Conservation (phyloP, 495 filamentous ascomycete genomes). For the Penicillium paxilli region DNA sequence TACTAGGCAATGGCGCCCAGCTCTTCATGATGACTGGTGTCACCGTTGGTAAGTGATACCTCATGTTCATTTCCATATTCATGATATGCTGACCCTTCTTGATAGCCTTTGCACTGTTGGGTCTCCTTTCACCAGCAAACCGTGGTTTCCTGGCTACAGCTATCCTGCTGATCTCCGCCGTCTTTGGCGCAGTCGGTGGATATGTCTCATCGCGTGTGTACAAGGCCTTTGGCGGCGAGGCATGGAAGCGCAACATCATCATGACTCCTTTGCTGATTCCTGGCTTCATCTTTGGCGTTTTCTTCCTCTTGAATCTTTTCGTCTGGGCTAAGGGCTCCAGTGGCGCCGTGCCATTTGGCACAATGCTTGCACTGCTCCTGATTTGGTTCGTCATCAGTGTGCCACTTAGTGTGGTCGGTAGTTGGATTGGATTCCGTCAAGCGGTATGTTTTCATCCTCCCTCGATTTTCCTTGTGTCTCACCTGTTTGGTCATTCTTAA, state of each 20-base stretch:
- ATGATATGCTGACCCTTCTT: constrained; percentile 1
- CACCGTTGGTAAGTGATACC: constrained; percentile 62
- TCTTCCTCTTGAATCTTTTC: constrained; percentile 95
- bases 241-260: constrained; percentile 91
- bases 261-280: constrained; percentile 86
- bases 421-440: constrained; percentile 87
- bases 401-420: constrained; percentile 84
- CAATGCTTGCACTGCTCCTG: constrained; percentile 87
- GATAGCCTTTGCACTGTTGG: constrained; percentile 81
- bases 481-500: constrained; percentile 9
- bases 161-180: constrained; percentile 86
- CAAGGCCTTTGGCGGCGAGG: constrained; percentile 87
- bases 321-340: constrained; percentile 88
- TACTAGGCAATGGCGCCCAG: constrained; percentile 92
- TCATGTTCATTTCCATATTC: not conserved
- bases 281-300: constrained; percentile 79
- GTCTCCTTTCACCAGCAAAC: constrained; percentile 92
- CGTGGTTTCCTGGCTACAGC: constrained; percentile 90
- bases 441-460: constrained; percentile 33
- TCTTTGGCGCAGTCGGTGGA: constrained; percentile 91
- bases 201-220: constrained; percentile 88
- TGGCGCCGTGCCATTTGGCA: constrained; percentile 92
- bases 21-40: constrained; percentile 96
- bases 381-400: constrained; percentile 98
- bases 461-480: not conserved